Conservation (phyloP, 495 filamentous ascomycete species). For the Lepraria neglecta region DNA sequence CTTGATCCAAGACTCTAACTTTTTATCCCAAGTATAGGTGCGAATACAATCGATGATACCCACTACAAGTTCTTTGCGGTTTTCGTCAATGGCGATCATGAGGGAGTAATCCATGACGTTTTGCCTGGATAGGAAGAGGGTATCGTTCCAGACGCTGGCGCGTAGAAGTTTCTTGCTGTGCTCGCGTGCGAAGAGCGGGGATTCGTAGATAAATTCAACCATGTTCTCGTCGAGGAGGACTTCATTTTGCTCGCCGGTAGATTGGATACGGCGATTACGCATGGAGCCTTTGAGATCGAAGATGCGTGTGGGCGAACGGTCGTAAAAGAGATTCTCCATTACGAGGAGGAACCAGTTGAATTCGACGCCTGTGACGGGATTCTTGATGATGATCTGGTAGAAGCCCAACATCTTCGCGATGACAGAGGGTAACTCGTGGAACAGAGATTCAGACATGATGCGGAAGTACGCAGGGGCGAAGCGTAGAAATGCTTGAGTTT, state of each 20-base stretch:
- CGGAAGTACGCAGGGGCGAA: slow-evolving; percentile 97
- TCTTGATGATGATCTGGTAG: slow-evolving; percentile 95
- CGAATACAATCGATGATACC: slow-evolving; percentile 98
- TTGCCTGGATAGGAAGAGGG: slow-evolving; percentile 81
- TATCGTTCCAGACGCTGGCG: slow-evolving; percentile 89
- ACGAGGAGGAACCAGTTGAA: slow-evolving; percentile 91
- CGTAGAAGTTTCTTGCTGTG: slow-evolving; percentile 86
- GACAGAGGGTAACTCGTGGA: slow-evolving; percentile 91
- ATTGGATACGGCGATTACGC: slow-evolving; percentile 93
- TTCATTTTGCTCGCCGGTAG: slow-evolving; percentile 90
- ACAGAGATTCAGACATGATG: slow-evolving; percentile 92
- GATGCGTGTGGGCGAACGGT: slow-evolving; percentile 81
- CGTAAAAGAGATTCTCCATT: slow-evolving; percentile 99
- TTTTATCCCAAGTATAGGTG: slow-evolving; percentile 99
- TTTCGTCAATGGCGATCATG: slow-evolving; percentile 96
- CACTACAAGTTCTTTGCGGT: slow-evolving; percentile 80
- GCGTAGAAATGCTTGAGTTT: slow-evolving; percentile 87
- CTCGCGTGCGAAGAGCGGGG: slow-evolving; percentile 86
- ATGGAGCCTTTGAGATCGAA: slow-evolving; percentile 98
- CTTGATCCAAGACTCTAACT: slow-evolving; percentile 98
- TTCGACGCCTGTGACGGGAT: slow-evolving; percentile 82
- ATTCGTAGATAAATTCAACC: slow-evolving; percentile 98
- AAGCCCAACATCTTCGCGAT: slow-evolving; percentile 99
- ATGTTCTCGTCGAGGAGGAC: slow-evolving; percentile 98
- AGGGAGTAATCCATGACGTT: slow-evolving; percentile 99